Evolutionary conservation across 163 green algal genomes (phyloP).

Genomic region (Prototheca stagnorum): DNA sequence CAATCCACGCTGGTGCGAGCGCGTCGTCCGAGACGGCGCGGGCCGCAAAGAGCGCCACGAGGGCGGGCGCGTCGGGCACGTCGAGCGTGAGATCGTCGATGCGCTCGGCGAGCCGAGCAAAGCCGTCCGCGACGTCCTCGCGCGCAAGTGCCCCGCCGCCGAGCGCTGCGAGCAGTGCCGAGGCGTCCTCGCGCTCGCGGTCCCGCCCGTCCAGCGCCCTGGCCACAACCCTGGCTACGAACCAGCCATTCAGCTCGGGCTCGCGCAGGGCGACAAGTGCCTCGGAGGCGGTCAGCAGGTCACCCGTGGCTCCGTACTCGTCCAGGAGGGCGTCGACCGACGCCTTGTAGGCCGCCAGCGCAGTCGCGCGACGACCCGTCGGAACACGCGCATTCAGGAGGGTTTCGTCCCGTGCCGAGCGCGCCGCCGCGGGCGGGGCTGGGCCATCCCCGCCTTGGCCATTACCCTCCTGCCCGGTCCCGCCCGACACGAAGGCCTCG

Average conservation of each 20-base stretch:
- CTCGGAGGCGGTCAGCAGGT: conserved; percentile 48
- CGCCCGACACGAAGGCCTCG: too few relatives aligned
- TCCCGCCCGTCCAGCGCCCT: conserved; percentile 69
- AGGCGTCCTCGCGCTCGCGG: conserved; percentile 75
- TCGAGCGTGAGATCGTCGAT: conserved; percentile 82
- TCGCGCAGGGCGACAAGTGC: conserved; percentile 32
- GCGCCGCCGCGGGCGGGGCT: too few relatives aligned
- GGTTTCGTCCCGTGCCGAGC: too few relatives aligned
- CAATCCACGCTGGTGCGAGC: conserved; percentile 59
- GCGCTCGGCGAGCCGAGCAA: conserved; percentile 42
- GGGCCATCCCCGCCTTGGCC: too few relatives aligned
- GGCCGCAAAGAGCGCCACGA: conserved; percentile 27
- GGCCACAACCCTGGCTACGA: conserved; percentile 79
- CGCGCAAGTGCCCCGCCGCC: conserved; percentile 34
- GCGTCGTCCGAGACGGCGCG: conserved; percentile 78
- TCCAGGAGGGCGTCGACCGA: conserved; percentile 30
- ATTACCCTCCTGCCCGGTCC: too few relatives aligned
- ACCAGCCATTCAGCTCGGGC: conserved; percentile 45
- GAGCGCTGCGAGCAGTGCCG: conserved; percentile 49
- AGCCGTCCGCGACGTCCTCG: conserved; percentile 33
- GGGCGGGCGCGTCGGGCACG: conserved; percentile 54
- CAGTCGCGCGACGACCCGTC: too few relatives aligned
- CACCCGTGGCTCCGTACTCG: conserved; percentile 65
- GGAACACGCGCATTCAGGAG: too few relatives aligned
- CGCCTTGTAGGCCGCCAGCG: conserved; percentile 16